Evolutionary conservation across 2,329 filamentous ascomycete species (phyloP).

Genomic region (Ascomycota sp.): DNA sequence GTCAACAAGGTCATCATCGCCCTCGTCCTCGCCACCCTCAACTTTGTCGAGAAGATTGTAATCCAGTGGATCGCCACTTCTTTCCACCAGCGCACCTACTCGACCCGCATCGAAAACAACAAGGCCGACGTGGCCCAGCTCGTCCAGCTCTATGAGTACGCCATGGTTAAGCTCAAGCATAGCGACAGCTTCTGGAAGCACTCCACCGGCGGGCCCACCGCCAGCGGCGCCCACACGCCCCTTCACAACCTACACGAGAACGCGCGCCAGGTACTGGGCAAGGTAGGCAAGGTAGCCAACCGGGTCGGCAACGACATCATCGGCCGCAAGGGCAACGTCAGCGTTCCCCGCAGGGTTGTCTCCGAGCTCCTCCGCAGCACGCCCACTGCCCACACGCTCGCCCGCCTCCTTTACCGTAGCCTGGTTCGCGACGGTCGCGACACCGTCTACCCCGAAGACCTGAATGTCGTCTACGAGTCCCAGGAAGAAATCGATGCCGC

Average conservation of each 20-base stretch:
- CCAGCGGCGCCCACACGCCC: slow-evolving; percentile 49
- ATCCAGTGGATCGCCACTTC: slow-evolving; percentile 88
- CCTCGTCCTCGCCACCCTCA: slow-evolving; percentile 51
- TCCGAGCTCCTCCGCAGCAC: slow-evolving; percentile 53
- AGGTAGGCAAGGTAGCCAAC: slow-evolving; percentile 66
- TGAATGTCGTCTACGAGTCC: slow-evolving; percentile 56
- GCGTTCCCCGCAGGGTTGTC: slow-evolving; percentile 67
- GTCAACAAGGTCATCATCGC: slow-evolving; percentile 73
- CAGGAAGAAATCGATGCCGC: slow-evolving; percentile 73
- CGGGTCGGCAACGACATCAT: slow-evolving; percentile 83
- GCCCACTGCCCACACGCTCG: slow-evolving; percentile 56
- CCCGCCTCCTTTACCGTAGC: slow-evolving; percentile 69
- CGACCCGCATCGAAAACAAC: slow-evolving; percentile 74
- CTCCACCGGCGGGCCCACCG: slow-evolving; percentile 11
- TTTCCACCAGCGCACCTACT: slow-evolving; percentile 79
- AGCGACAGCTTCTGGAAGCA: slow-evolving; percentile 26
- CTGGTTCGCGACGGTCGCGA: slow-evolving; percentile 56
- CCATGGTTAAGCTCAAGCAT: slow-evolving; percentile 46
- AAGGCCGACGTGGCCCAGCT: slow-evolving; percentile 59
- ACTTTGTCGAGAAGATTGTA: slow-evolving; percentile 76
- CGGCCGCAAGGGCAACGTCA: slow-evolving; percentile 46
- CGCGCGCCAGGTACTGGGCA: slow-evolving; percentile 52
- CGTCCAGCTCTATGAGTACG: slow-evolving; percentile 40
- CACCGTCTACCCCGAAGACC: slow-evolving; percentile 54
- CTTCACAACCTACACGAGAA: slow-evolving; percentile 50